Evolutionary conservation across 2,329 filamentous ascomycete genomes (phyloP), one percentile per base, ranked within the genome.

Genomic region (Penicillium hesseltinei): DNA sequence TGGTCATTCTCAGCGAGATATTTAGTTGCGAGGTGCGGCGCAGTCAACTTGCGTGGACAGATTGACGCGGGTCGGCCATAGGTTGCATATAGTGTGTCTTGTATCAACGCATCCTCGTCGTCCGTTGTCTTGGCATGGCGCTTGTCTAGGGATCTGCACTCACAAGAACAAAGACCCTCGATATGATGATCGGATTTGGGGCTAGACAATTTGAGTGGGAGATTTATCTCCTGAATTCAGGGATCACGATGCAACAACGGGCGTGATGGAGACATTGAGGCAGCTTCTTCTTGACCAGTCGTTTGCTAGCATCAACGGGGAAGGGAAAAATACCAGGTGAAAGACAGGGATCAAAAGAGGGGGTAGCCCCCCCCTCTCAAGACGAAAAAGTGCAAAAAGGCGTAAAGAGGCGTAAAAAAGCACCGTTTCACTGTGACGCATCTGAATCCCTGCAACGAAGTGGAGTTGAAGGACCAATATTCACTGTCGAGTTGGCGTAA

Each of bases 91-190:
- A 57, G 47, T 33, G 46, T 56, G 45, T 40, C 15, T 39, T 39
- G 23, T 55, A 54, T 61, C 51, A 48, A 64, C 59, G 60, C 64
- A 63, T 10, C 43, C 49, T 59, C 57, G 61, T 62, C 58, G 64
- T 62, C 61, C 56, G 65, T 62, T 59, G 27, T 57, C 71, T 73
- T 73, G 68, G 71, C 70, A 59, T 62, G 65, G 70, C 68, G 69
- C 68, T 70, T 73, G 64, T 63, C 61, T 43, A 49, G 44, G 39
- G 62, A 66, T 66, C 63, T 62, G 43, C 62, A 51, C 42, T 56
- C 53, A 58, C 29, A 33, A 57, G 49, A 49, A 60, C 51, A 54
- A 51, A 39, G 25, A 51, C 51, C 45, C 29, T 44, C 23, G 29
- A 51, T 39, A 51, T 33, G 52, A 60, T 50, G 39, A 54, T 58